Evolutionary conservation across 306 rosid genomes (phyloP).

Genomic region (Sicyos baderoa): DNA sequence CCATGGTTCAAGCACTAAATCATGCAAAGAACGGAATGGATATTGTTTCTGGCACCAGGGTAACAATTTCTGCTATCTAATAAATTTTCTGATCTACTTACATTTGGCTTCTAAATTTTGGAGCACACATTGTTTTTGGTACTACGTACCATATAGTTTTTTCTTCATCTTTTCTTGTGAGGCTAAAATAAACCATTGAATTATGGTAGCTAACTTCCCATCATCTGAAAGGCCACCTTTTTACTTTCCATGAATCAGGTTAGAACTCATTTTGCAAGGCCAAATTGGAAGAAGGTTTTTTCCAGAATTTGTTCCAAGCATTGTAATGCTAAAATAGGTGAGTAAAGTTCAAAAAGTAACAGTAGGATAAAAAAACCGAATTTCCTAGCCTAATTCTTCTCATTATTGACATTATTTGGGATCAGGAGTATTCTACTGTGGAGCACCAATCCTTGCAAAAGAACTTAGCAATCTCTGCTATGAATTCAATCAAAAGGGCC

Average conservation of each 20-base stretch:
- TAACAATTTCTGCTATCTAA: slow-evolving; percentile 21
- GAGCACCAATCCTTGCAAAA: slow-evolving; percentile 89
- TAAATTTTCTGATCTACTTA: background rate
- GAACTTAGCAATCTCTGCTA: slow-evolving; percentile 85
- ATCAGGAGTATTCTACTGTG: slow-evolving; percentile 93
- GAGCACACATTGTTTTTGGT: background rate
- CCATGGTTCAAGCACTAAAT: slow-evolving; percentile 99
- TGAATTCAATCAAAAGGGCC: slow-evolving; percentile 88
- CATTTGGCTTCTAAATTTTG: background rate
- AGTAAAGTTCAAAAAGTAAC: slow-evolving; percentile 17
- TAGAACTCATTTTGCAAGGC: slow-evolving; percentile 97
- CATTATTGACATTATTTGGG: slow-evolving; percentile 25
- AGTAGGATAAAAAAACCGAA: background rate
- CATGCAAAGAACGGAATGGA: slow-evolving; percentile 98
- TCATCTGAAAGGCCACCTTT: background rate
- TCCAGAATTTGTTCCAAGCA: slow-evolving; percentile 85
- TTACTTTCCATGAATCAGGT: slow-evolving; percentile 40
- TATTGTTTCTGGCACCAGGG: slow-evolving; percentile 95
- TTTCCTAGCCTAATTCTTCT: slow-evolving; percentile 20
- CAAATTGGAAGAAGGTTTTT: slow-evolving; percentile 98
- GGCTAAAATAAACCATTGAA: background rate
- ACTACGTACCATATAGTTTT: background rate
- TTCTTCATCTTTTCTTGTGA: background rate
- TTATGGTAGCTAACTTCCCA: background rate
- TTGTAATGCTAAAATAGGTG: slow-evolving; percentile 77